These are phyloP conservation scores for Eruca vesicaria DNA, from an alignment of 441 rosid species.

Conservation along the genomic window DNA sequence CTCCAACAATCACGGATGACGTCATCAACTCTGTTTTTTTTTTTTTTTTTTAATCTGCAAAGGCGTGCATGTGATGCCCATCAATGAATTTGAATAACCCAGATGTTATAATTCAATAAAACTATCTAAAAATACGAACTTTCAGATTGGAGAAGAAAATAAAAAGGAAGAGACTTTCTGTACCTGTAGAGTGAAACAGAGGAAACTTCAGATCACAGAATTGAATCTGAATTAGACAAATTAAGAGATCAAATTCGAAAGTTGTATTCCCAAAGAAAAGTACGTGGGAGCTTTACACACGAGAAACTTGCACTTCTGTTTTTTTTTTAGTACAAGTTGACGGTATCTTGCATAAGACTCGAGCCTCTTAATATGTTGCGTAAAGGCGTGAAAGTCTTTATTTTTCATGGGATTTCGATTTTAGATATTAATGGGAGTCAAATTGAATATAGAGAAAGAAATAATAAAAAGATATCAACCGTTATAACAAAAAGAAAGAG, in stretches of 20 bases:
- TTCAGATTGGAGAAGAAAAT: background rate
- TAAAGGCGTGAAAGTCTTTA: background rate
- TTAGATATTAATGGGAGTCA: background rate
- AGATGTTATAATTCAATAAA: background rate
- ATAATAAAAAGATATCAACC: background rate
- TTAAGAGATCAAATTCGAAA: too few species aligned
- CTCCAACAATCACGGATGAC: conserved; percentile 34
- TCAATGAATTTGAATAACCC: background rate
- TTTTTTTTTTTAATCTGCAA: background rate
- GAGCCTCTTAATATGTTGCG: background rate
- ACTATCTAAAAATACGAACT: background rate
- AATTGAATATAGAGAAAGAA: background rate
- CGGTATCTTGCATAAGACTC: background rate
- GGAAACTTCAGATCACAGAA: conserved; percentile 1
- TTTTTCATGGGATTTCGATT: background rate
- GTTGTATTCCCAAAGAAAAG: background rate
- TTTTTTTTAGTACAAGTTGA: background rate
- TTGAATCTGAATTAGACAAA: background rate
- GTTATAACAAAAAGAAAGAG: background rate
- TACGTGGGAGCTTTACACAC: background rate
- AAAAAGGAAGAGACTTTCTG: conserved; percentile 7
- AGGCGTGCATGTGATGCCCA: background rate
- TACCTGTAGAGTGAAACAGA: background rate
- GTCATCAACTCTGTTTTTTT: conserved; percentile 15
- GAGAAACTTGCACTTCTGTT: background rate